phyloP scores from a whole-genome alignment of 768 basidiomycete genomes.

The Calocybe indica region DNA sequence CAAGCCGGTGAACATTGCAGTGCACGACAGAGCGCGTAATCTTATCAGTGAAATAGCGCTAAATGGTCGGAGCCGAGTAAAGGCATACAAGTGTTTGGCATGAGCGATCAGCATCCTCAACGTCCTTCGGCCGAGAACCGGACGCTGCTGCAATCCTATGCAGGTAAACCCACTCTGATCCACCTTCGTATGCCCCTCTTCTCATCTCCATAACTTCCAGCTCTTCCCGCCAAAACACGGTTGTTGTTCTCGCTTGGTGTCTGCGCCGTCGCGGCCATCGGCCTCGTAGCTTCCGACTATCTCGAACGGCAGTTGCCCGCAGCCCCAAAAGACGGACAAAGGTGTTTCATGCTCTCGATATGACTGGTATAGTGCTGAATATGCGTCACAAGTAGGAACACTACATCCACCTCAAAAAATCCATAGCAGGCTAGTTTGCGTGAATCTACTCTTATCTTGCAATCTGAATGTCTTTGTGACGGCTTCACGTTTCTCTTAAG shows the following conservation, averaged over 20 bases:
- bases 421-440: background rate
- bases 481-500: conserved; percentile 9
- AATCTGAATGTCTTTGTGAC: background rate
- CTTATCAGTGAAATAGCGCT: background rate
- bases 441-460: conserved; percentile 4
- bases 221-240: conserved; percentile 48
- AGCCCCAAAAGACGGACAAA: background rate
- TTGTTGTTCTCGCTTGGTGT: conserved; percentile 43
- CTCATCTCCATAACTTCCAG: conserved; percentile 20
- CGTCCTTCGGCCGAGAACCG: conserved; percentile 15
- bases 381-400: no score
- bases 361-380: no score
- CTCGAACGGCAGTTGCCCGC: conserved; percentile 38
- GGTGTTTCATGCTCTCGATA: no score
- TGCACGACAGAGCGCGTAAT: background rate
- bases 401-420: no score
- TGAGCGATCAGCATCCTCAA: conserved; percentile 7
- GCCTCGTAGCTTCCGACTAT: conserved; percentile 44
- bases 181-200: background rate
- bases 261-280: conserved; percentile 39
- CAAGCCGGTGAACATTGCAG: conserved; percentile 73
- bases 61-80: background rate
- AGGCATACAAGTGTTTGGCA: background rate
- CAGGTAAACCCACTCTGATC: conserved; percentile 16
- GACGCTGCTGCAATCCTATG: conserved; percentile 33